Evolutionary conservation across 2,329 filamentous ascomycete genomes (phyloP), one percentile per base, ranked within the genome.

Genomic region (Apiospora saccharicola): DNA sequence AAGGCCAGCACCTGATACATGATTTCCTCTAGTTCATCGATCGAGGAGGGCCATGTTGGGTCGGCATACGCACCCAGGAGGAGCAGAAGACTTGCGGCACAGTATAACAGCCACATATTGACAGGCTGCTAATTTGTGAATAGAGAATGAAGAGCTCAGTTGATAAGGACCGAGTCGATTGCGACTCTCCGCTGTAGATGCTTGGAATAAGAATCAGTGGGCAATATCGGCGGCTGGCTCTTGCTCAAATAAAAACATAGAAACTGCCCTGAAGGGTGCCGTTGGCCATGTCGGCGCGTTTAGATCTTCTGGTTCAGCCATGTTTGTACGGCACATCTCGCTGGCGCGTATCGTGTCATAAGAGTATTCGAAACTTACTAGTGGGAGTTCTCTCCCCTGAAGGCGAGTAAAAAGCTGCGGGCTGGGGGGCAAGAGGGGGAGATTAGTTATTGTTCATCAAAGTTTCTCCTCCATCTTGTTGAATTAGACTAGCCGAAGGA

Each of bases 21-120:
- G 75, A 91, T 87, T 79, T 91, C 90, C 79, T 92, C 90, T 72
- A 92, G 81, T 78, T 91, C 89, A 76, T 92, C 90, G 24, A 85
- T 85, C 16, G 84, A 77, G 2, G 88, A 86, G 2, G 90, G 90
- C 90, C 90, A 92, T 76, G 89, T 91, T 44, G 87, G 87, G 74
- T 87, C 86, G 34, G 88, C 85, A 67, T 75, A 73, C 68, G 78
- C 78, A 72, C 34, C 19, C 57, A 41, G 57, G 34, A 41, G 80
- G 67, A 85, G 75, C 71, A 85, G 75, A 74, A 78, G 80, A 70
- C 84, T 74, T 67, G 84, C 74, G 41, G 80, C 70, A 44, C 74
- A 71, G 13, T 73, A 61, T 24, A 64, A 72, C 70, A 77, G 76
- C 76, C 73, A 41, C 57, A 64, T 64, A 2, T 64, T 64, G 30